Conservation (phyloP, 2,329 filamentous ascomycete species). For the Aspergillus uvarum region DNA sequence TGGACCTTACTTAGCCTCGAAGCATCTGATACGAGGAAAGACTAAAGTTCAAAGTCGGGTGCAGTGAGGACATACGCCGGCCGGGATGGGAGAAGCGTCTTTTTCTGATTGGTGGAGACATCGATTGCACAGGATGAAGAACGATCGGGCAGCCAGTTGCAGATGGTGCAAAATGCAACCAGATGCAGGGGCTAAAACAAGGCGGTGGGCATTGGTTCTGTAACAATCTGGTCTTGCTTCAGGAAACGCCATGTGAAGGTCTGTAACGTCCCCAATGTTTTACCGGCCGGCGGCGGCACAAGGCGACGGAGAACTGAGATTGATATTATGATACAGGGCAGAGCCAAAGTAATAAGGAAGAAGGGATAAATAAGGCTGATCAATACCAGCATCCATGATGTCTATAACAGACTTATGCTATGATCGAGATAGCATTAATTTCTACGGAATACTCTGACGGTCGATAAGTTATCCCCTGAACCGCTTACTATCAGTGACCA, state of each 20-base stretch:
- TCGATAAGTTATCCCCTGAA: background rate
- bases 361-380: background rate
- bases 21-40: background rate
- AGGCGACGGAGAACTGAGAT: background rate
- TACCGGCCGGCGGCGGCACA: background rate
- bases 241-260: conserved; percentile 1
- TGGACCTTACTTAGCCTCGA: background rate
- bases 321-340: background rate
- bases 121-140: background rate
- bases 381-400: background rate
- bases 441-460: background rate
- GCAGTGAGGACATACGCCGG: background rate
- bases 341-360: background rate
- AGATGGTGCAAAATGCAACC: background rate
- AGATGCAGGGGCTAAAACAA: conserved; percentile 9
- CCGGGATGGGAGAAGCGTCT: background rate
- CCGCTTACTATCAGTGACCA: background rate
- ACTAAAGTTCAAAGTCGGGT: background rate
- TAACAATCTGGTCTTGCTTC: conserved; percentile 2
- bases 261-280: conserved; percentile 7
- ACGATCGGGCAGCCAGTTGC: conserved; percentile 7
- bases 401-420: background rate
- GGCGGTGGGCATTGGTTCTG: conserved; percentile 3
- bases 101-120: background rate
- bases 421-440: background rate